Evolutionary conservation across 768 basidiomycete species (phyloP), one percentile per base, ranked within the genome.

Genomic region (Multifurca ochricompacta): DNA sequence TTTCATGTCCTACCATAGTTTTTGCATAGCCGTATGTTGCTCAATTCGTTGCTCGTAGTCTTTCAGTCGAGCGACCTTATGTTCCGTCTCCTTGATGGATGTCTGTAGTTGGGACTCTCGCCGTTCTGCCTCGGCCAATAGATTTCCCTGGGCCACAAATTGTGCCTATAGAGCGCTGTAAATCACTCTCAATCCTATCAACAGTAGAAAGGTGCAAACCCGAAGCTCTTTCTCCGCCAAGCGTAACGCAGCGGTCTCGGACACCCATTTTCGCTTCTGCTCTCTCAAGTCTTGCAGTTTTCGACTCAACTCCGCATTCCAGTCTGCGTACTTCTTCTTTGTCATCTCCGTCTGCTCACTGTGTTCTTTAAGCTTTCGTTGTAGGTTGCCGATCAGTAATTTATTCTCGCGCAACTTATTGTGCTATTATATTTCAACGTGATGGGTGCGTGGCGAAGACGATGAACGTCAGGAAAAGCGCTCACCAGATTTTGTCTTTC

Each of bases 1-100:
- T 32, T 19, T 2, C 3, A 30, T 3, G 21, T 18, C 19, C 10
- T 66, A 89, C 92, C 91, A 95, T 60, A 91, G 69, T 47, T 78
- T 76, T 64, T 91, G 87, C 63, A 86, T 78, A 52, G 82, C 80
- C 39, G 84, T 72, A 56, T 90, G 78, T 63, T 92, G 87, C 48
- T 89, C 84, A 41, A 95, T 90, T 61, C 88, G 85, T n/a, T 71
- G 73, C 65, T 96, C 92, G 60, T 93, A 95, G 66, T 95, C 91
- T 46, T 75, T 72, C 39, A 95, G 72, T 16, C 87, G 78, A 56
- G 84, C 81, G 11, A 95, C 79, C 65, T 93, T 93, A 63, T 87
- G 87, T 55, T 83, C 79, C 42, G 77, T 83, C 67, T 88, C 88
- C 62, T 88, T 87, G 60, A 77, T 75, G 62, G 83, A 78, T 18